A percentile compares a stretch with the other conserved stretches of the same genome.
Evolutionary conservation across 305 asterid genomes (phyloP).

Genomic region (Plantago lanceolata): DNA sequence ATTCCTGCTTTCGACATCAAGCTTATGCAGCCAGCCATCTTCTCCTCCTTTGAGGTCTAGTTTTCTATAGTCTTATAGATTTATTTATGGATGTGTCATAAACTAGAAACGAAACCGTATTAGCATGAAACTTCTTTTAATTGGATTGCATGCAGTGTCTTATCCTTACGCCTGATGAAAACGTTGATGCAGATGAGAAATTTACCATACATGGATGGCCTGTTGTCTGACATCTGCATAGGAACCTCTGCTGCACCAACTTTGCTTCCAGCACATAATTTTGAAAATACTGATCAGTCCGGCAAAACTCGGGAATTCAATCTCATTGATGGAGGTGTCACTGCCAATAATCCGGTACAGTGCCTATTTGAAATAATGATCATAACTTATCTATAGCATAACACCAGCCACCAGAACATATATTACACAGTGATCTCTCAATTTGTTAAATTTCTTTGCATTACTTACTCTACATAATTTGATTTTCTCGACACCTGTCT

Average conservation of each 20-base stretch:
- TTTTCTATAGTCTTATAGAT: background rate
- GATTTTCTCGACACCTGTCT: too few species aligned
- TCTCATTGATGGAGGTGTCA: constrained; percentile 51
- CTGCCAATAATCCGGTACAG: constrained; percentile 49
- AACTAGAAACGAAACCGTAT: too few species aligned
- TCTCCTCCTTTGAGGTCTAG: constrained; percentile 49
- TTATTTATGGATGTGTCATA: too few species aligned
- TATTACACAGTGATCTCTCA: too few species aligned
- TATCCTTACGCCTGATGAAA: background rate
- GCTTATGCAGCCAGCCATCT: constrained; percentile 44
- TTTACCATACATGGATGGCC: constrained; percentile 31
- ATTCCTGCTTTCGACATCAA: constrained; percentile 55
- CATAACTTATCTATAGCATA: too few species aligned
- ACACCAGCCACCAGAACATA: too few species aligned
- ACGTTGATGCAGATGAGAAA: constrained; percentile 32
- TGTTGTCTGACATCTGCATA: constrained; percentile 47
- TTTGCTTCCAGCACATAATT: constrained; percentile 42
- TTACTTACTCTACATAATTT: too few species aligned
- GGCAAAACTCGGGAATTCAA: constrained; percentile 42
- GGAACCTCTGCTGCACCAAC: constrained; percentile 63
- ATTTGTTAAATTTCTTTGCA: too few species aligned
- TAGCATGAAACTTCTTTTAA: too few species aligned
- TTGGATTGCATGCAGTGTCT: too few species aligned
- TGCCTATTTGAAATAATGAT: too few species aligned
- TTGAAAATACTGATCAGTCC: constrained; percentile 29